phyloP scores from a whole-genome alignment of 176 grass and related monocot genomes.

The Zea mays region DNA sequence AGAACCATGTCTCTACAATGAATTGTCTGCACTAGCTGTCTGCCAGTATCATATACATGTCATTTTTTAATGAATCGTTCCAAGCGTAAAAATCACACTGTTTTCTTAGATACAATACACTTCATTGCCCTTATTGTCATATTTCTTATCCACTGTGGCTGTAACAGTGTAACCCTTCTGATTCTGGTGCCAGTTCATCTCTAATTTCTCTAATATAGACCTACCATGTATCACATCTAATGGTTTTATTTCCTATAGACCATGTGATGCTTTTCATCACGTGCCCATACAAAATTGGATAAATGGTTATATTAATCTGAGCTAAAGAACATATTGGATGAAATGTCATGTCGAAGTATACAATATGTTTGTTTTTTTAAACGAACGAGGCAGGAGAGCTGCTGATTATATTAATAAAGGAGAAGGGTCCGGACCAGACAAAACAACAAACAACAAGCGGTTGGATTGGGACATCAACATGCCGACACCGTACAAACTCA shows the following conservation, averaged over 20 bases:
- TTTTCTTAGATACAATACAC: not conserved
- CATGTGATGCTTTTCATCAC: not conserved
- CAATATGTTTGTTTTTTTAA: no score
- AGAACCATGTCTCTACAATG: not conserved
- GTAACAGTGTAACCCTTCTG: not conserved
- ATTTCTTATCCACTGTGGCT: conserved; percentile 2
- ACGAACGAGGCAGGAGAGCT: no score
- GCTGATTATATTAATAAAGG: no score
- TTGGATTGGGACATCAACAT: no score
- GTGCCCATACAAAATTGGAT: not conserved
- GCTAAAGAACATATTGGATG: not conserved
- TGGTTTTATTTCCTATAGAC: conserved; percentile 23
- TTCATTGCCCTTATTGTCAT: not conserved
- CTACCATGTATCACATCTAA: conserved; percentile 6
- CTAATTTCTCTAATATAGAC: not conserved
- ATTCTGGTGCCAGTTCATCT: not conserved
- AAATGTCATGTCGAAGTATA: no score
- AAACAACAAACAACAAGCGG: no score
- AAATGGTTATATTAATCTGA: not conserved
- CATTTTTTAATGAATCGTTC: not conserved
- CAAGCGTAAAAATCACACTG: conserved; percentile 5
- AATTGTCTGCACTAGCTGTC: not conserved
- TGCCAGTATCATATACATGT: not conserved
- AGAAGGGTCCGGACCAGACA: no score
- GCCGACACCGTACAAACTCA: no score